Evolutionary conservation across 495 filamentous ascomycete species (phyloP).

Genomic region (Penicillium tannophilum): DNA sequence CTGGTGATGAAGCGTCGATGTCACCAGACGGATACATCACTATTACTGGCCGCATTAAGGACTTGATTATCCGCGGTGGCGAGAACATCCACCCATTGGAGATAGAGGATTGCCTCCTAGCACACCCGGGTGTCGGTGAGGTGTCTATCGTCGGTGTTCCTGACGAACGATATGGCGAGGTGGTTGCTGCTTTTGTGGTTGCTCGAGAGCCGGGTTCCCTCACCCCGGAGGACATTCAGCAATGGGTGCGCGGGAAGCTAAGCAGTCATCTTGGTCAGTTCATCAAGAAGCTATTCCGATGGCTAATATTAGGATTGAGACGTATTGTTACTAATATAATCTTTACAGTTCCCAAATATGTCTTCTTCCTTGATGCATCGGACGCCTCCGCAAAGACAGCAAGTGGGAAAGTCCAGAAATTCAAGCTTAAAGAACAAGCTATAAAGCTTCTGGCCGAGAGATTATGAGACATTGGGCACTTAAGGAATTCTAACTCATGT

Average conservation of each 20-base stretch:
- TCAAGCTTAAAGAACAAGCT: conserved; percentile 73
- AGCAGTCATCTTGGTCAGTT: conserved; percentile 72
- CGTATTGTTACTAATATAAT: neutral
- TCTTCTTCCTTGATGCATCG: conserved; percentile 67
- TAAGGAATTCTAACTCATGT: neutral
- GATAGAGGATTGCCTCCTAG: conserved; percentile 87
- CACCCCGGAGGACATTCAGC: conserved; percentile 55
- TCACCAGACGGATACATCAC: conserved; percentile 66
- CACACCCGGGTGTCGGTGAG: conserved; percentile 66
- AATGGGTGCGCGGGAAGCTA: conserved; percentile 72
- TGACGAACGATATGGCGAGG: conserved; percentile 83
- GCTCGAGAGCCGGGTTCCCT: conserved; percentile 30
- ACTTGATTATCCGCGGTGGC: conserved; percentile 89
- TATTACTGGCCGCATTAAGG: conserved; percentile 82
- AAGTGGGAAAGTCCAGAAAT: conserved; percentile 97
- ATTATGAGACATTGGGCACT: neutral
- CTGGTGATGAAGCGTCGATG: conserved; percentile 92
- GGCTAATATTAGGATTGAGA: neutral
- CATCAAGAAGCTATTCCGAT: neutral
- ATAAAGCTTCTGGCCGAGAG: conserved; percentile 41
- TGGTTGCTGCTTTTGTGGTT: conserved; percentile 81
- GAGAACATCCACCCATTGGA: conserved; percentile 97
- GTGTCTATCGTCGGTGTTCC: conserved; percentile 82
- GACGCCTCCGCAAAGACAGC: conserved; percentile 87
- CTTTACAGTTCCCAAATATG: conserved; percentile 72